A percentile compares a stretch with the other conserved stretches of the same genome.
phyloP scores from a whole-genome alignment of 768 basidiomycete species.

The Amanita polypyramis region DNA sequence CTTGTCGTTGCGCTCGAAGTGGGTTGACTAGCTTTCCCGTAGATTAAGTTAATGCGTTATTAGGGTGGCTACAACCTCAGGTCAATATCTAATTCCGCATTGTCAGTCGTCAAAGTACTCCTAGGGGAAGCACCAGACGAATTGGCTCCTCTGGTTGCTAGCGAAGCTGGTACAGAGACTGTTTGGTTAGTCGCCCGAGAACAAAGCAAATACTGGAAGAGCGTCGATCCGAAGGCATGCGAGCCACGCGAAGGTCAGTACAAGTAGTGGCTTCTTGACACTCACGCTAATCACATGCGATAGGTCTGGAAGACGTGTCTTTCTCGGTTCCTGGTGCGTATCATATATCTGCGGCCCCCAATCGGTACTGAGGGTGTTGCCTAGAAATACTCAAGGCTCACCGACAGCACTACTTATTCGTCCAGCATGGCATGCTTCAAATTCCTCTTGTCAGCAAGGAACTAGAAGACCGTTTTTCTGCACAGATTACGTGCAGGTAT shows the following conservation, averaged over 20 bases:
- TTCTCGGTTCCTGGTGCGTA: constrained; percentile 58
- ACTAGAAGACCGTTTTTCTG: constrained; percentile 62
- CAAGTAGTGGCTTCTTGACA: neutral
- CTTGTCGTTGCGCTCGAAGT: constrained; percentile 94
- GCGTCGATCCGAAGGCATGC: constrained; percentile 68
- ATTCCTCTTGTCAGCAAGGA: constrained; percentile 63
- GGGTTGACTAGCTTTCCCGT: constrained; percentile 8
- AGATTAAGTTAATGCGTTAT: constrained; percentile 1
- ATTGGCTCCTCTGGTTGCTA: constrained; percentile 62
- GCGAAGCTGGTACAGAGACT: constrained; percentile 78
- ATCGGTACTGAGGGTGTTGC: neutral
- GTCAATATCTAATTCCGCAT: constrained; percentile 76
- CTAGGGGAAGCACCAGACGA: constrained; percentile 81
- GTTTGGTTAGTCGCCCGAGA: constrained; percentile 80
- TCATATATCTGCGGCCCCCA: neutral
- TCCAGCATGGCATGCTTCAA: constrained; percentile 68
- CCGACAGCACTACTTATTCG: constrained; percentile 74
- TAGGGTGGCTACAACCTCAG: constrained; percentile 95
- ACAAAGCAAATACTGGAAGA: constrained; percentile 90
- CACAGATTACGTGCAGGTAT: constrained; percentile 87
- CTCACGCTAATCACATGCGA: constrained; percentile 4
- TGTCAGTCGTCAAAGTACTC: constrained; percentile 82
- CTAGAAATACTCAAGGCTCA: constrained; percentile 83
- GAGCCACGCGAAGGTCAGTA: constrained; percentile 68
- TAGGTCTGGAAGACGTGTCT: constrained; percentile 52